These are phyloP conservation scores for Cladosporium sp. DNA, from an alignment of 2,329 filamentous ascomycete species.

Conservation along the genomic window DNA sequence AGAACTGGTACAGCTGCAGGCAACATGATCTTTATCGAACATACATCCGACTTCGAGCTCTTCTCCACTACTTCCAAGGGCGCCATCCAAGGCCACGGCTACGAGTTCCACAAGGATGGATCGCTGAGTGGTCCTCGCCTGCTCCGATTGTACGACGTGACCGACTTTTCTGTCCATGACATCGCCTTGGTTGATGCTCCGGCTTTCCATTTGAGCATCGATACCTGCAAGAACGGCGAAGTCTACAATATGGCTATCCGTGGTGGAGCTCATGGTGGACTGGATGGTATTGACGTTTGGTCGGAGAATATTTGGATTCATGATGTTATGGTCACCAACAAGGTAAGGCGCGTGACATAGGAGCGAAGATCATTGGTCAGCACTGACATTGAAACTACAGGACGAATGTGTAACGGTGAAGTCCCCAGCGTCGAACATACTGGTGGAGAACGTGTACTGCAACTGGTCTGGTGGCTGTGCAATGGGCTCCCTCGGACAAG, in stretches of 20 bases:
- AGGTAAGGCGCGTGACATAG: constrained; percentile 30
- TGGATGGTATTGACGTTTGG: constrained; percentile 56
- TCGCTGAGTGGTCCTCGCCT: constrained; percentile 42
- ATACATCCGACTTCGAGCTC: constrained; percentile 50
- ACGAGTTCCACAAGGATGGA: constrained; percentile 43
- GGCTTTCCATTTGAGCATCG: constrained; percentile 48
- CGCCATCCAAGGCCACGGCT: constrained; percentile 52
- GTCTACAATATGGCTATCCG: constrained; percentile 55
- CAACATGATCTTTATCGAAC: constrained; percentile 52
- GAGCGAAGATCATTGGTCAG: no score
- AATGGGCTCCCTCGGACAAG: constrained; percentile 52
- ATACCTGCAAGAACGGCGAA: constrained; percentile 50
- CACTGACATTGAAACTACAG: not conserved
- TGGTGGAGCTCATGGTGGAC: constrained; percentile 48
- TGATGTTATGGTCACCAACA: constrained; percentile 59
- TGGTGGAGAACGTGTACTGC: constrained; percentile 59
- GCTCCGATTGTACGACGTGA: constrained; percentile 43
- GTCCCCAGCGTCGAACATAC: constrained; percentile 49
- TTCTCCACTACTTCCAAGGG: constrained; percentile 51
- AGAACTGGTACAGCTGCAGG: constrained; percentile 47
- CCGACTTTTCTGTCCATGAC: constrained; percentile 48
- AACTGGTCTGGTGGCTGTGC: constrained; percentile 58
- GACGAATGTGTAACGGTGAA: constrained; percentile 58
- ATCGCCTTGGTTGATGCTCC: constrained; percentile 48
- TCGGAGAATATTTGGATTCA: constrained; percentile 55